Evolutionary conservation across 495 filamentous ascomycete genomes (phyloP).

Genomic region (Neurospora sp.): DNA sequence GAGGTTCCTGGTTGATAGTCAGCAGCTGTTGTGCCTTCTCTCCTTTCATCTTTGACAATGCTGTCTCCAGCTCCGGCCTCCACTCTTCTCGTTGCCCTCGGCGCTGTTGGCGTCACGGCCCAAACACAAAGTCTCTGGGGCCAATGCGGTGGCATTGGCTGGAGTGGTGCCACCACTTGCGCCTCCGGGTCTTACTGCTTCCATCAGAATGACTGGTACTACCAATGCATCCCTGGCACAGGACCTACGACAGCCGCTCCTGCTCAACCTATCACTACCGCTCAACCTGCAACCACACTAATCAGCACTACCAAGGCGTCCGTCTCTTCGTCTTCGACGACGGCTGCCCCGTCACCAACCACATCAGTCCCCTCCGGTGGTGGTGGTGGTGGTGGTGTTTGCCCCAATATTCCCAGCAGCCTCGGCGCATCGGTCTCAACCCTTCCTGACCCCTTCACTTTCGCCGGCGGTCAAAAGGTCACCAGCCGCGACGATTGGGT

Average conservation of each 20-base stretch:
- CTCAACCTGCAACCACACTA: not conserved
- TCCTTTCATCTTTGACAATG: conserved; percentile 4
- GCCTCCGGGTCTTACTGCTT: conserved; percentile 28
- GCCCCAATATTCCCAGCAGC: conserved; percentile 11
- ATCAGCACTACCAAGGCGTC: not conserved
- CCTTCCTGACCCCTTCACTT: conserved; percentile 44
- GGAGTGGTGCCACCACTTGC: conserved; percentile 33
- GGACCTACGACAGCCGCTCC: conserved; percentile 4
- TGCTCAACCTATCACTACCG: not conserved
- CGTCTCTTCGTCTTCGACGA: not conserved
- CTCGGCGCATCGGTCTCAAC: conserved; percentile 9
- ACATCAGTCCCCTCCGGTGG: not conserved
- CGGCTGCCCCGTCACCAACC: not conserved
- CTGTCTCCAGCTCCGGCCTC: conserved; percentile 10
- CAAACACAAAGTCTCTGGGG: conserved; percentile 17
- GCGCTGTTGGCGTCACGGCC: conserved; percentile 6
- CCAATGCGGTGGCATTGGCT: conserved; percentile 38
- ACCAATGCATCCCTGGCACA: conserved; percentile 25
- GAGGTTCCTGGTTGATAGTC: not conserved
- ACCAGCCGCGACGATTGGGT: conserved; percentile 34
- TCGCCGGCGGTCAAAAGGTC: conserved; percentile 35
- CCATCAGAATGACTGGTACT: conserved; percentile 32
- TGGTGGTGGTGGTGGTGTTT: not conserved
- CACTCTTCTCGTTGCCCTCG: conserved; percentile 13
- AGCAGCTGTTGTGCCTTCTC: not conserved